Percentiles rank a stretch among this genome's conserved stretches.
These are phyloP conservation scores for Cylindrotheca closterium DNA, from an alignment of 108 stramenopile genomes.

Conservation along the genomic window DNA sequence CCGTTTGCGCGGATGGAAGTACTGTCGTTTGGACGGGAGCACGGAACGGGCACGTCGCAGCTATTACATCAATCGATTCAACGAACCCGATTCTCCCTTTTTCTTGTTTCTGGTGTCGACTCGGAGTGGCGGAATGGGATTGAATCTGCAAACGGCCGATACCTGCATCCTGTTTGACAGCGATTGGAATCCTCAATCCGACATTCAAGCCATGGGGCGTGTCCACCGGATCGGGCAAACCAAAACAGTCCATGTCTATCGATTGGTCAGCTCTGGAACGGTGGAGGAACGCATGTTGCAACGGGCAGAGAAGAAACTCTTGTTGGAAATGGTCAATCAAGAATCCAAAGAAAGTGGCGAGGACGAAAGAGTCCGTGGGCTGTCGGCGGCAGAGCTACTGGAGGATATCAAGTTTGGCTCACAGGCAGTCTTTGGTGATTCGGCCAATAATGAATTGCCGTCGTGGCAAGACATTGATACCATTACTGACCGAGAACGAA, in stretches of 20 bases:
- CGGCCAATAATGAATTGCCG: slow-evolving; percentile 46
- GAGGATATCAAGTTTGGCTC: slow-evolving; percentile 60
- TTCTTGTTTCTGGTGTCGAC: slow-evolving; percentile 95
- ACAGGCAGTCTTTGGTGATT: slow-evolving; percentile 55
- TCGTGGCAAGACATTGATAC: slow-evolving; percentile 73
- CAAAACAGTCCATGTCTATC: slow-evolving; percentile 87
- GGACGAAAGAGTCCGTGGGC: slow-evolving; percentile 54
- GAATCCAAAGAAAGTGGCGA: slow-evolving; percentile 13
- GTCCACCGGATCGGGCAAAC: slow-evolving; percentile 94
- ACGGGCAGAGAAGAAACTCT: slow-evolving; percentile 84
- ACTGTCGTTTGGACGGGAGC: slow-evolving; percentile 76
- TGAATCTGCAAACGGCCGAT: slow-evolving; percentile 95
- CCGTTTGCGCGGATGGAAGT: slow-evolving; percentile 69
- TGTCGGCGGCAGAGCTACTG: slow-evolving; percentile 41
- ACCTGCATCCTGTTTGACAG: slow-evolving; percentile 83
- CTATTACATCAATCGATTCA: slow-evolving; percentile 81
- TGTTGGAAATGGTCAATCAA: slow-evolving; percentile 73
- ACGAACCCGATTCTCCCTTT: slow-evolving; percentile 67
- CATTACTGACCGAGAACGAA: slow-evolving; percentile 74
- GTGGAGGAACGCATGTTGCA: slow-evolving; percentile 87
- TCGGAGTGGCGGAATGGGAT: slow-evolving; percentile 89
- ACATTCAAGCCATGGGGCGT: slow-evolving; percentile 92
- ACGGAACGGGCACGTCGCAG: slow-evolving; percentile 81
- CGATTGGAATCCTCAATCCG: too few species aligned
- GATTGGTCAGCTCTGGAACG: slow-evolving; percentile 81